Evolutionary conservation across 208 protist genomes (phyloP), one percentile per base, ranked within the genome.

Genomic region (Novymonas esmeraldas): DNA sequence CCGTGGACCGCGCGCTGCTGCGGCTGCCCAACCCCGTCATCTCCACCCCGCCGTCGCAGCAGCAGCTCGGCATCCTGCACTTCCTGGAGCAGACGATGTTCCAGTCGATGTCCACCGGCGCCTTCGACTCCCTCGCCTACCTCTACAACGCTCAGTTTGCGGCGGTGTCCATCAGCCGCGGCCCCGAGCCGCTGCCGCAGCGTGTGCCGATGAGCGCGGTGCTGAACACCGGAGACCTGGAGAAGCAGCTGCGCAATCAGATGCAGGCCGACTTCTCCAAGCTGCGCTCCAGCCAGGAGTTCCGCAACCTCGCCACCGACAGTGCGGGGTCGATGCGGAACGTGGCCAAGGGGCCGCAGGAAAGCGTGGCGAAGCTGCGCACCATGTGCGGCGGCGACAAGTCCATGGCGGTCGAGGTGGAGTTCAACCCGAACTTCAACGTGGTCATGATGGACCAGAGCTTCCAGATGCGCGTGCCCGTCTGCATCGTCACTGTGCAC

Each of bases 401-500:
- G 41, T 79, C 66, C 26, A 69, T 93, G 28, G 49, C 20, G 34
- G 59, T 92, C 4, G 61, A 72, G 22, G 73, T 87, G 28, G 61
- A 79, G 56, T 78, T 93, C 55, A 85, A 86, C 63, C 64, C 76
- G 18, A 93, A 87, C 75, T 87, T 82, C 49, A 92, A 84, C 67
- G 82, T 96, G 31, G 52, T 77, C 4, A 82, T 70, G 54, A 68
- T 76, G 70, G 62, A 76, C 48, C 52, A 70, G 24, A 76, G 55
- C 56, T 68, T 38, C 61, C 70, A 76, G 45, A 79, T 93, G 78
- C 80, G 82, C 31, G 66, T 84, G 20, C 85, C 83, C 5, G 85
- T 86, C 0, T 89, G 78, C 46, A 61, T 95, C 14, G 26, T 92
- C 16, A 96, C 86, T 13, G 55, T 96, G 24, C 92, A 96, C 73